phyloP scores from a whole-genome alignment of 1,139 yeast genomes.

The Wickerhamiella pararugosa region DNA sequence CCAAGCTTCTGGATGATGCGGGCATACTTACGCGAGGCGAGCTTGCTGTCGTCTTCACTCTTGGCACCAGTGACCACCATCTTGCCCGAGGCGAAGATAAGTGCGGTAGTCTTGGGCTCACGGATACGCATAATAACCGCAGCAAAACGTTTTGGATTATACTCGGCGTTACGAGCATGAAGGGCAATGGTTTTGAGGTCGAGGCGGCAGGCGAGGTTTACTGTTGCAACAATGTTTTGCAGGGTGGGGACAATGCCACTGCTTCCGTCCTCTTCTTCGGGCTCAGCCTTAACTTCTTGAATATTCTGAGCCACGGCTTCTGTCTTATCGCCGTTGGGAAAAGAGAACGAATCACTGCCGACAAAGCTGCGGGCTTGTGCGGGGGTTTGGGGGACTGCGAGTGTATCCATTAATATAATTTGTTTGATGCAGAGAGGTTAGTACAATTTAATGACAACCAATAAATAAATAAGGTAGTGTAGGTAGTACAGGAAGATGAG shows the following conservation, averaged over 20 bases:
- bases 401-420: conserved; percentile 41
- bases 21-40: conserved; percentile 95
- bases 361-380: conserved; percentile 66
- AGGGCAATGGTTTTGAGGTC: conserved; percentile 94
- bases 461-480: conserved; percentile 4
- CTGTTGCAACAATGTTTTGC: conserved; percentile 96
- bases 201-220: conserved; percentile 85
- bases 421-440: background rate
- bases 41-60: conserved; percentile 91
- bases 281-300: conserved; percentile 15
- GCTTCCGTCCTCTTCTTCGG: conserved; percentile 42
- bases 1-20: conserved; percentile 96
- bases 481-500: background rate
- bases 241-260: conserved; percentile 94
- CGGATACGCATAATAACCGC: conserved; percentile 99
- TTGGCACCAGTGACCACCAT: conserved; percentile 99
- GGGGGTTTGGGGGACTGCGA: conserved; percentile 66
- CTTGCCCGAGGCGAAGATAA: conserved; percentile 95
- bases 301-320: conserved; percentile 6
- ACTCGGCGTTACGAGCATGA: conserved; percentile 98
- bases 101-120: conserved; percentile 96
- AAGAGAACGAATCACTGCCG: conserved; percentile 49
- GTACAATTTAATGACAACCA: background rate
- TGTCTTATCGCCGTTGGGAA: conserved; percentile 30
- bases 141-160: conserved; percentile 95